Evolutionary conservation across 305 asterid genomes (phyloP).

Genomic region (Coffea humblotiana): DNA sequence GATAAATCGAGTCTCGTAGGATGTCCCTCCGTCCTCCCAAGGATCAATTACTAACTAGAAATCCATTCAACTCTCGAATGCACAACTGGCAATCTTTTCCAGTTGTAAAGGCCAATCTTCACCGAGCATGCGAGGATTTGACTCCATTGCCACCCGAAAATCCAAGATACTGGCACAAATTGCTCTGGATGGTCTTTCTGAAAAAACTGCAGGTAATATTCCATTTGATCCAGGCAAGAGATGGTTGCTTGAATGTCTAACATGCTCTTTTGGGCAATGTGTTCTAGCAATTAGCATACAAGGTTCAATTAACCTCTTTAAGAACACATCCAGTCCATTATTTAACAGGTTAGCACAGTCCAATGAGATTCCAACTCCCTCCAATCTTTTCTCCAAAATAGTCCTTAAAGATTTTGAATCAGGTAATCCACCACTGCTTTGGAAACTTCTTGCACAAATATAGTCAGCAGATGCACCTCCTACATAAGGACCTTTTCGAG

Average conservation of each 20-base stretch:
- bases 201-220: slow-evolving; percentile 19
- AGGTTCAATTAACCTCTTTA: slow-evolving; percentile 75
- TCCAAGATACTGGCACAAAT: slow-evolving; percentile 44
- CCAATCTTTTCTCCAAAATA: slow-evolving; percentile 62
- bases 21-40: background rate
- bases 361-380: slow-evolving; percentile 63
- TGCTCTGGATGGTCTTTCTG: slow-evolving; percentile 23
- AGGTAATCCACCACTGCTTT: slow-evolving; percentile 47
- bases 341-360: slow-evolving; percentile 71
- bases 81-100: slow-evolving; percentile 55
- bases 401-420: slow-evolving; percentile 49
- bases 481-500: slow-evolving; percentile 35
- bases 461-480: slow-evolving; percentile 19
- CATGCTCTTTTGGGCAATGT: slow-evolving; percentile 17
- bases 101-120: slow-evolving; percentile 72
- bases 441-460: slow-evolving; percentile 34
- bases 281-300: slow-evolving; percentile 52
- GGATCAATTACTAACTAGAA: slow-evolving; percentile 11
- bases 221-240: slow-evolving; percentile 24
- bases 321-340: slow-evolving; percentile 56
- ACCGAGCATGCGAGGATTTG: slow-evolving; percentile 66
- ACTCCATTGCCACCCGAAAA: slow-evolving; percentile 75
- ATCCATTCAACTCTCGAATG: slow-evolving; percentile 30
- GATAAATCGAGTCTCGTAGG: background rate
- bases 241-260: slow-evolving; percentile 18